A percentile compares a stretch with the other conserved stretches of the same genome.
Evolutionary conservation across 306 rosid species (phyloP).

Genomic region (Vigna angularis): DNA sequence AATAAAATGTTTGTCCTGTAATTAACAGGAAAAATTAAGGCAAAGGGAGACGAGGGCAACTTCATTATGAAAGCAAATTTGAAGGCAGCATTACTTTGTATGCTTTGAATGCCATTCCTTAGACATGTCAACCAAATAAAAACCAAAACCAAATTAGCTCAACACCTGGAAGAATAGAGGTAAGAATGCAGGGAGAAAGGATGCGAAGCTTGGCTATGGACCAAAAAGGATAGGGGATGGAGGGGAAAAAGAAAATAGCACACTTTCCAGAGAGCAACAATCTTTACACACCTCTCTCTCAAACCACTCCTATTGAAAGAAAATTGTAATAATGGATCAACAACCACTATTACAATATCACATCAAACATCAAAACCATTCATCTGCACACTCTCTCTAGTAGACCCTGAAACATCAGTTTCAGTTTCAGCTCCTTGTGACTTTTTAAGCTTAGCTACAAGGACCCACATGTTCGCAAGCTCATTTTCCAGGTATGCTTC

Average conservation of each 20-base stretch:
- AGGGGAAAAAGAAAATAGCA: conserved; percentile 45
- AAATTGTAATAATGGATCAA: conserved; percentile 44
- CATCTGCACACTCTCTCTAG: conserved; percentile 51
- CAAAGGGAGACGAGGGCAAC: neutral
- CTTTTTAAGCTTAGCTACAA: conserved; percentile 90
- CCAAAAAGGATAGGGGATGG: conserved; percentile 36
- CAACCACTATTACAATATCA: conserved; percentile 52
- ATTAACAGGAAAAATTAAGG: neutral
- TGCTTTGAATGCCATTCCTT: neutral
- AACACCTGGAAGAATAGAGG: conserved; percentile 14
- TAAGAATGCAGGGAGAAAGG: conserved; percentile 35
- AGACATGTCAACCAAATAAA: conserved; percentile 24
- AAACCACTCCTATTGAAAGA: conserved; percentile 55
- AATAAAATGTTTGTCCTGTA: too few relatives aligned
- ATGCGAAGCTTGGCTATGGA: conserved; percentile 41
- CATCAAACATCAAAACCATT: conserved; percentile 65
- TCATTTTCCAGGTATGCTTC: conserved; percentile 96
- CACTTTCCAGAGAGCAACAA: conserved; percentile 43
- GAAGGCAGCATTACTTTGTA: conserved; percentile 32
- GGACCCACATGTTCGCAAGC: conserved; percentile 99
- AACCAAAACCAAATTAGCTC: conserved; percentile 14
- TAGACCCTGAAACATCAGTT: conserved; percentile 68
- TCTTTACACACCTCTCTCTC: conserved; percentile 57
- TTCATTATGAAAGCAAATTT: conserved; percentile 23
- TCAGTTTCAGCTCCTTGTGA: conserved; percentile 76